Base-by-base conservation (phyloP, 2,329 filamentous ascomycete species). In the Colletotrichum liaoningense region DNA sequence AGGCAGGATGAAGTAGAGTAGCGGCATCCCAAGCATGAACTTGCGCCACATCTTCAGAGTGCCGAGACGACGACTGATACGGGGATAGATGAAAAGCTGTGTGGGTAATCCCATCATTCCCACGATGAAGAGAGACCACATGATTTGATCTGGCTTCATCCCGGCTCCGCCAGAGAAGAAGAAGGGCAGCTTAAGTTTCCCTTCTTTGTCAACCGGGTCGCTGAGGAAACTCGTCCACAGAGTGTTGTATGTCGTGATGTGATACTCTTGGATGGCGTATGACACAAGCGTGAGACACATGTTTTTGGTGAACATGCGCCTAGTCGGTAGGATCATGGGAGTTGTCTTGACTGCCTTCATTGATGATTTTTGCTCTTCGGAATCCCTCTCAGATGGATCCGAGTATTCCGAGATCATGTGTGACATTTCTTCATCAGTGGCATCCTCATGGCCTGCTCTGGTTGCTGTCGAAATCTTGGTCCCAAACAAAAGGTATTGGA, bases 21-120 rank as follows among this genome's bases (percentile, higher is more conserved):
- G 2, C 7, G 63, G 68, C 56, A 71, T 60, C 9, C 63, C 63
- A 30, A 66, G 22, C 46, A 71, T 60, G 26, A 71, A 67, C 1
- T 42, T 55, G 16, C 62, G 55, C 63, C 63, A 71, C 55, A 66
- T 71, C 33, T 66, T 66, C 22, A 67, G 2, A 14, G 63, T 71
- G 3, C 68, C 68, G 19, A 71, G n/a, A 33, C 56, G 63, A 5
- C 42, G 63, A 22, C 54, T 71, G 24, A 67, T 33, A 11, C 63
- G 63, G 5, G 63, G 68, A 33, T 71, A 67, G 5, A 33, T 33
- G 33, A 59, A 33, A 19, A 59, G n/a, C 5, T 59, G 14, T 5
- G 22, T 35, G 24, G 57, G 57, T 30, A 59, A 33, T 16, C 57
- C 57, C 33, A 59, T 35, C 8, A 59, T n/a, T 5, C 33, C 57